Evolutionary conservation across 305 asterid genomes (phyloP).

Genomic region (Withania somnifera): DNA sequence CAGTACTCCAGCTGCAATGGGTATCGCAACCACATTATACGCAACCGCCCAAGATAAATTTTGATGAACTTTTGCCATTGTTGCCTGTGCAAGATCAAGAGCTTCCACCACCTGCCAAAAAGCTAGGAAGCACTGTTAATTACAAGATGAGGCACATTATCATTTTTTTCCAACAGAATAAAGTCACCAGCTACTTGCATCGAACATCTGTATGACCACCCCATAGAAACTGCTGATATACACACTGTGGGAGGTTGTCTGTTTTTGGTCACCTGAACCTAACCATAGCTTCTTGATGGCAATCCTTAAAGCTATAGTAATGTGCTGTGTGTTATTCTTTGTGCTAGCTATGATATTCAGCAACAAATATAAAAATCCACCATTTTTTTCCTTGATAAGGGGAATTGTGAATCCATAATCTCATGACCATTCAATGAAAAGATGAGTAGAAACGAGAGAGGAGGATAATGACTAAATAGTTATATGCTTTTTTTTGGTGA

Average conservation of each 20-base stretch:
- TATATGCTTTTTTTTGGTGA: too few species aligned
- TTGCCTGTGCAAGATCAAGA: conserved; percentile 82
- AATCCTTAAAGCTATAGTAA: background rate
- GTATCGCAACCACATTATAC: conserved; percentile 74
- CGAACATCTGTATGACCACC: background rate
- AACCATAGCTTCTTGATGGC: background rate
- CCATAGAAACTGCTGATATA: background rate
- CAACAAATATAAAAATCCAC: background rate
- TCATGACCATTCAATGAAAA: background rate
- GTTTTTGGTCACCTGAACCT: background rate
- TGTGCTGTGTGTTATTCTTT: background rate
- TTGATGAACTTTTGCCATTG: conserved; percentile 89
- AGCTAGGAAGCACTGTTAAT: conserved; percentile 4
- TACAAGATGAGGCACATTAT: background rate
- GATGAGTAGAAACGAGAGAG: background rate
- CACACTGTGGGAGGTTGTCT: background rate
- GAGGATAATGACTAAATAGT: background rate
- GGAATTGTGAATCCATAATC: background rate
- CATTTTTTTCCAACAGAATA: background rate
- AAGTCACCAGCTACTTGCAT: background rate
- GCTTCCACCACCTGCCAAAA: conserved; percentile 74
- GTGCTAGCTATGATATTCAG: background rate
- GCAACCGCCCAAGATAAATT: conserved; percentile 93
- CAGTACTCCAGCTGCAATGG: conserved; percentile 86
- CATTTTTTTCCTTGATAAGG: background rate